Base-by-base conservation (phyloP, 306 rosid genomes). In the Vigna unguiculata region DNA sequence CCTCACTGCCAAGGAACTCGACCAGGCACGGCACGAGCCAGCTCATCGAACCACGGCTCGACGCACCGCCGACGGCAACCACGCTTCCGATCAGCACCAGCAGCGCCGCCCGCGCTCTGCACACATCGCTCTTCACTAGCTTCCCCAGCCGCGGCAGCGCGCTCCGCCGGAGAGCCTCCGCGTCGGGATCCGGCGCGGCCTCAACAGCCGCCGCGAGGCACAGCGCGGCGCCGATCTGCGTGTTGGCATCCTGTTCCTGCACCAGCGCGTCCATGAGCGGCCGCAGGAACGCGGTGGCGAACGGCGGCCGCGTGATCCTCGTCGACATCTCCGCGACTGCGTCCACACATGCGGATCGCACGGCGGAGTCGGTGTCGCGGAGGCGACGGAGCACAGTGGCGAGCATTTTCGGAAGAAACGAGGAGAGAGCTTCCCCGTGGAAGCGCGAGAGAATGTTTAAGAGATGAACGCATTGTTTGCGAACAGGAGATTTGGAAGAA, bases 181-280 rank as follows among this genome's bases (percentile, higher is more conserved):
- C 82, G 20, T 96, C 97, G 14, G 86, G 90, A 45, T 89, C 90
- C 53, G 96, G 93, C 53, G 98, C 83, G 11, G 98, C 87, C 66
- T 89, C 96, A 3, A 96, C 83, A 38, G 96, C 99, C 30, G 97
- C 96, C 0, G 99, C 93, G 5, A 96, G 90, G 62, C 99, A 96
- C 30, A 91, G 72, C n/a, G 99, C 97, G 1, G 96, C 87, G 22
- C 99, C 99, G 91, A 91, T 96, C 93, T 96, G 99, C 47, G 97
- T 78, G 63, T 90, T 91, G 8, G 76, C 64, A 28, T 92, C 96
- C 86, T 96, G 98, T 88, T 91, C 98, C 62, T 83, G 77, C 28
- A 89, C 79, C 46, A 96, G 85, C 3, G 89, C 66, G 66, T 92
- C 98, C 96, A 96, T 85, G 77, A 96, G 80, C n/a, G 99, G 99